Base-by-base conservation (phyloP, 306 rosid species). In the Cicer pinnatifidum region DNA sequence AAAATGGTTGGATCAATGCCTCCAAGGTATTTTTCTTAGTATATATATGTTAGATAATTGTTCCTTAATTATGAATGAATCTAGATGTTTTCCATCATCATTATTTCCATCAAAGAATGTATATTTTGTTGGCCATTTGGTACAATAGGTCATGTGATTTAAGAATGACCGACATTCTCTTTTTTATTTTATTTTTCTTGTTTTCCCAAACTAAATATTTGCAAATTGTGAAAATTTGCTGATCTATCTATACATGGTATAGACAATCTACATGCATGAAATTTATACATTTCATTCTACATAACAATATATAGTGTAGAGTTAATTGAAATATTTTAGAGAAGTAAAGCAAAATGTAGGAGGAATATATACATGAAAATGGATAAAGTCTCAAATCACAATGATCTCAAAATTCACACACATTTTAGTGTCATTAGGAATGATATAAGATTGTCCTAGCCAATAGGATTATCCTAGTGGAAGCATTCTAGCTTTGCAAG, bases 1-100 rank as follows among this genome's bases (percentile, higher is more conserved):
- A 6, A 95, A 88, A 91, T 95, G 99, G 99, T 89, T 95, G 51
- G 97, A 95, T 76, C 87, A 91, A 72, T 86, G 86, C 81, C 88
- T 95, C 84, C 91, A 82, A 71, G 99, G 99, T 87, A 83, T 9
- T 63, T 73, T 72, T 28, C 5, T 73, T 67, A 19, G 57, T 33
- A n/a, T 46, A 62, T 20, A 16, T n/a, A 13, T 46, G 35, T 1
- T 43, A 37, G 4, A 7, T 12, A 12, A 6, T 43, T 40, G 28
- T 58, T 41, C 59, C 70, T 48, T 45, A 9, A 77, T 1, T 28
- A 68, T 44, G 59, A 67, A 68, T 44, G 59, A 67, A 38, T 82
- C 43, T 63, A 6, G 9, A 47, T 53, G 51, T 35, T 33, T 69
- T 43, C 19, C 50, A 45, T 54, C 9, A n/a, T 35, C 38, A 40